Percentiles rank a stretch among this genome's conserved stretches.
Evolutionary conservation across 129 eudicot genomes (phyloP).

Genomic region (Escallonia rubra): DNA sequence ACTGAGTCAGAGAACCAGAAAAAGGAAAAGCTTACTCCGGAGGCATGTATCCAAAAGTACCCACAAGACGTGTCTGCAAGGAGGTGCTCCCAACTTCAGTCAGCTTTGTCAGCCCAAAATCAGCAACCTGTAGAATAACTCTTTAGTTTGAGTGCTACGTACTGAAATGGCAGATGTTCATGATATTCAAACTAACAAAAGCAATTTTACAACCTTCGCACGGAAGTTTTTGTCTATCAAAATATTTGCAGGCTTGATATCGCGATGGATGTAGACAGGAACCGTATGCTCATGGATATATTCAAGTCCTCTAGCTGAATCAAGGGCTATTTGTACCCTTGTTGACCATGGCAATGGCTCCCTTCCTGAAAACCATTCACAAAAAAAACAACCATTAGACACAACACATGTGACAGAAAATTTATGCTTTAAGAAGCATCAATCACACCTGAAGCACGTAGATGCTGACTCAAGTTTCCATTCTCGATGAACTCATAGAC

Average conservation of each 20-base stretch:
- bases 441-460: constrained; percentile 56
- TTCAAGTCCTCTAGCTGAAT: constrained; percentile 98
- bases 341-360: constrained; percentile 68
- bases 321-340: constrained; percentile 91
- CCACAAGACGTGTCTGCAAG: constrained; percentile 71
- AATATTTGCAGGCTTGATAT: constrained; percentile 82
- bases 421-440: not conserved
- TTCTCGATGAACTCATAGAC: constrained; percentile 87
- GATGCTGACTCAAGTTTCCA: constrained; percentile 80
- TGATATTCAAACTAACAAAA: not conserved
- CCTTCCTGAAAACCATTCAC: constrained; percentile 32
- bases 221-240: constrained; percentile 65
- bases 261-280: constrained; percentile 87
- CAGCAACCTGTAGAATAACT: constrained; percentile 66
- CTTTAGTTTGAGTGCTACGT: not conserved
- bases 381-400: not conserved
- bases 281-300: constrained; percentile 95
- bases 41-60: constrained; percentile 97
- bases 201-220: constrained; percentile 58
- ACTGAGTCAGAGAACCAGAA: not conserved
- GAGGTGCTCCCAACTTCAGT: constrained; percentile 76
- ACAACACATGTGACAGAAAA: not conserved
- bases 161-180: not conserved
- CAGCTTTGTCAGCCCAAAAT: constrained; percentile 87
- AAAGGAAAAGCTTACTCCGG: constrained; percentile 64